Conservation (phyloP, 2,329 filamentous ascomycete genomes). For the Scopulariopsis brevicaulis region DNA sequence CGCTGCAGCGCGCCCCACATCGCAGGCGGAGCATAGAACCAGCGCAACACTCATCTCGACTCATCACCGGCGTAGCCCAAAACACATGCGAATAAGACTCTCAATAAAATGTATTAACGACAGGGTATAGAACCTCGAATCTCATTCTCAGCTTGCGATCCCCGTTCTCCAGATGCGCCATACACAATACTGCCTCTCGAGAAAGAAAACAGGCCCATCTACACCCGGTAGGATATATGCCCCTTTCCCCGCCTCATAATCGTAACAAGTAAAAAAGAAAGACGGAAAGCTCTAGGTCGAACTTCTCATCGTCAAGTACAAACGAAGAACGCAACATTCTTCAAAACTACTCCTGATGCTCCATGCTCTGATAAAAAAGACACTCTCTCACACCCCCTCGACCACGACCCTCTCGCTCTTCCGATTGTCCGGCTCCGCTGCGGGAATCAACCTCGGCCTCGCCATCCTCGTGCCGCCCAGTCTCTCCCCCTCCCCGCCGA, state of each 20-base stretch:
- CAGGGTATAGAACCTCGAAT: not conserved
- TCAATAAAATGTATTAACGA: not conserved
- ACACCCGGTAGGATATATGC: not conserved
- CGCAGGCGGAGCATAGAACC: not conserved
- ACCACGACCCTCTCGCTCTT: constrained; percentile 43
- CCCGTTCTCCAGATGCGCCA: not conserved
- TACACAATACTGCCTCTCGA: not conserved
- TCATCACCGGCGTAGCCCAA: not conserved
- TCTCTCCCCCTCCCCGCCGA: constrained; percentile 15
- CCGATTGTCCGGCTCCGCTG: constrained; percentile 25
- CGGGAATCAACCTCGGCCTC: constrained; percentile 32
- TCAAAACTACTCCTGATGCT: not conserved
- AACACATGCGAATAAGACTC: not conserved
- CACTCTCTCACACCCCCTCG: constrained; percentile 20
- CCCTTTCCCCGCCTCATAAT: not conserved
- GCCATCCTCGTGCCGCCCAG: constrained; percentile 25
- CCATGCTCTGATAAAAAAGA: constrained; percentile 2
- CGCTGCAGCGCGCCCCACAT: too few relatives aligned
- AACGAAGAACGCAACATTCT: not conserved
- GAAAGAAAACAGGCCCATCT: not conserved
- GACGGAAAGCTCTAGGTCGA: not conserved
- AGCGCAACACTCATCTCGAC: not conserved
- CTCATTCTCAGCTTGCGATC: not conserved
- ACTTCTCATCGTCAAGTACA: not conserved
- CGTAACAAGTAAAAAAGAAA: not conserved